These are phyloP conservation scores for Coemansia sp. DNA, from an alignment of 192 early-diverging fungal genomes.

Conservation along the genomic window DNA sequence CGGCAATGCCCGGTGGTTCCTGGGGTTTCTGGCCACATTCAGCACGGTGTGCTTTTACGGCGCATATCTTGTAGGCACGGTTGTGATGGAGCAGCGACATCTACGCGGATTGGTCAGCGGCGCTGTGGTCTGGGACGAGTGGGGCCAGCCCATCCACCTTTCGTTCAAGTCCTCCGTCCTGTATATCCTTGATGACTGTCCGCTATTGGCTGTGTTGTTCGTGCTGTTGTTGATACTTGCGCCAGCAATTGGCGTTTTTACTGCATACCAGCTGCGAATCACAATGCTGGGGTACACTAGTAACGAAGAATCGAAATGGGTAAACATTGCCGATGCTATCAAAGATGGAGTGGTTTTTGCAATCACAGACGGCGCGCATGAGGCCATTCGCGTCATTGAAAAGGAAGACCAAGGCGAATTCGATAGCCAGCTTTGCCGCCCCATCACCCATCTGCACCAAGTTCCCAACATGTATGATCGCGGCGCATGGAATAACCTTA, in stretches of 20 bases:
- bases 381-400: constrained; percentile 32
- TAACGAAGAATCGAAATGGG: constrained; percentile 53
- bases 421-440: constrained; percentile 22
- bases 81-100: constrained; percentile 38
- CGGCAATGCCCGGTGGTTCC: constrained; percentile 48
- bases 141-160: constrained; percentile 16
- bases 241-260: constrained; percentile 37
- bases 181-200: constrained; percentile 26
- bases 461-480: constrained; percentile 44
- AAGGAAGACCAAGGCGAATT: constrained; percentile 32
- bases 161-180: constrained; percentile 39
- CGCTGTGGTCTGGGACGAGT: constrained; percentile 18
- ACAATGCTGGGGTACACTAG: constrained; percentile 40
- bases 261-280: constrained; percentile 47
- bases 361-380: constrained; percentile 2
- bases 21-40: constrained; percentile 43
- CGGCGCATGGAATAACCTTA: constrained; percentile 39
- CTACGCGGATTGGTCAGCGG: constrained; percentile 20
- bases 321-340: constrained; percentile 39
- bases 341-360: constrained; percentile 44
- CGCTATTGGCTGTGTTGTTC: constrained; percentile 22
- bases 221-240: constrained; percentile 39
- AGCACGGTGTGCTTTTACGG: constrained; percentile 39
- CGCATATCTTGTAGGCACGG: constrained; percentile 22
- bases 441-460: constrained; percentile 29